These are phyloP conservation scores for Neocallimastix lanati DNA, from an alignment of 192 early-diverging fungal species.

Conservation along the genomic window DNA sequence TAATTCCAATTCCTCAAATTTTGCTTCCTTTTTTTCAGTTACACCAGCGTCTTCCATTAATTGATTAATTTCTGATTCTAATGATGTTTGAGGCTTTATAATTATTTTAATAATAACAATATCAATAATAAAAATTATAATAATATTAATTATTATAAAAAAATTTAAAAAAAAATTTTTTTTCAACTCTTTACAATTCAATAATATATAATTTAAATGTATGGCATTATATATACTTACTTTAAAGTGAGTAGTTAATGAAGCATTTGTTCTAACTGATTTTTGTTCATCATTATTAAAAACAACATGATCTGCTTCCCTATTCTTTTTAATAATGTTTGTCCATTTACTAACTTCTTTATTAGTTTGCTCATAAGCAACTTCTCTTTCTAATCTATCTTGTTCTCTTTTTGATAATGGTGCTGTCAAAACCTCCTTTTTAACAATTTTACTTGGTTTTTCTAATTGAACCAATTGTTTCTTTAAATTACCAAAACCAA, in stretches of 20 bases:
- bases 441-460: constrained; percentile 17
- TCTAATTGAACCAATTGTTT: constrained; percentile 38
- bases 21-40: constrained; percentile 55
- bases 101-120: too few species aligned
- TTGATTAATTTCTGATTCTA: constrained; percentile 63
- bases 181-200: too few species aligned
- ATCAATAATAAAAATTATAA: too few species aligned
- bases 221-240: too few species aligned
- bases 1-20: constrained; percentile 70
- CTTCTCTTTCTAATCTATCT: constrained; percentile 68
- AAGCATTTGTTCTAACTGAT: constrained; percentile 22
- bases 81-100: constrained; percentile 21
- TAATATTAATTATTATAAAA: too few species aligned
- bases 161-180: too few species aligned
- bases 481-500: constrained; percentile 43
- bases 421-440: constrained; percentile 32
- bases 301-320: constrained; percentile 62
- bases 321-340: constrained; percentile 57
- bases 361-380: constrained; percentile 65
- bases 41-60: constrained; percentile 54
- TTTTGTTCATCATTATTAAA: constrained; percentile 23
- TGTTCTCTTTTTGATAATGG: constrained; percentile 68
- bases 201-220: too few species aligned
- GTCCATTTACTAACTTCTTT: constrained; percentile 74
- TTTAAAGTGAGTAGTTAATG: constrained; percentile 43